phyloP scores from a whole-genome alignment of 176 grass and related monocot species.

The Avena sativa region DNA sequence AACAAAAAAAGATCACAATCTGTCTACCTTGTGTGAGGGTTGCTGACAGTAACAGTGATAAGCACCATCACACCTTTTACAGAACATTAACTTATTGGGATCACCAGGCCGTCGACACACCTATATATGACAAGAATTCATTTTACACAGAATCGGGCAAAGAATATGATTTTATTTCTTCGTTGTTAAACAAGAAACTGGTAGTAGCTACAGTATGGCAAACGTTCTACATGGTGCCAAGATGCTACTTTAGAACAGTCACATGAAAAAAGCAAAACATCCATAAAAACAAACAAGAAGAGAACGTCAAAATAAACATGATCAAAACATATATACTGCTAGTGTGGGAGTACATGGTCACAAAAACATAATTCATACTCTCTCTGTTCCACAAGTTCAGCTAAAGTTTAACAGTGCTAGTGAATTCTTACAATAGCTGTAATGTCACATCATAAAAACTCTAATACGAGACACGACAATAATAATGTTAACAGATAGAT shows the following conservation, averaged over 20 bases:
- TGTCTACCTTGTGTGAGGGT: conserved; percentile 92
- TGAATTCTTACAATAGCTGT: conserved; percentile 17
- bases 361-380: not conserved
- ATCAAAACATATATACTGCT: not conserved
- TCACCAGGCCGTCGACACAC: conserved; percentile 93
- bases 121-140: conserved; percentile 54
- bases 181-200: not conserved
- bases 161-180: conserved; percentile 26
- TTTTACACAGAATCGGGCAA: conserved; percentile 26
- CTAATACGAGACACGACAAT: not conserved
- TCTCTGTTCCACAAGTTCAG: not conserved
- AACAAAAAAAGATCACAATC: not conserved
- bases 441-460: not conserved
- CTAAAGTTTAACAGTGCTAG: conserved; percentile 18
- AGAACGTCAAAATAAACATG: conserved; percentile 11
- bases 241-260: conserved; percentile 32
- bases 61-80: conserved; percentile 98
- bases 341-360: not conserved
- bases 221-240: not conserved
- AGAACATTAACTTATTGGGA: conserved; percentile 98
- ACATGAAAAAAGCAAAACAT: not conserved
- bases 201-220: not conserved
- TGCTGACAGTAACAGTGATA: conserved; percentile 99
- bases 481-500: conserved; percentile 10
- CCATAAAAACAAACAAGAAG: not conserved